phyloP scores from a whole-genome alignment of 2,329 filamentous ascomycete species.

The Fusarium ramigenum region DNA sequence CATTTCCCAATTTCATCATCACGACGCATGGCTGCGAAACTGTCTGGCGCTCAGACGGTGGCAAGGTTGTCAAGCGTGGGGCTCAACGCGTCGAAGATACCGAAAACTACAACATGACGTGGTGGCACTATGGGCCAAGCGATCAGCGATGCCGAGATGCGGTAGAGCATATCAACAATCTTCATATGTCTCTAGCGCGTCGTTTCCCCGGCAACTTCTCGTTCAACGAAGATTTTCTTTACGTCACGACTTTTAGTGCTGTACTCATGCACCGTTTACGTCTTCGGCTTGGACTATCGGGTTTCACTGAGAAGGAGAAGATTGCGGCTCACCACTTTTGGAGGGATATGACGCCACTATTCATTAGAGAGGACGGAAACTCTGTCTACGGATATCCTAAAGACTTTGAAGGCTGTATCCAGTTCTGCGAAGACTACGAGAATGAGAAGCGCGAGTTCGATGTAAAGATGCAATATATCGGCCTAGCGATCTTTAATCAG shows the following conservation, averaged over 20 bases:
- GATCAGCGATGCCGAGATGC: neutral
- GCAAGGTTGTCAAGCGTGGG: neutral
- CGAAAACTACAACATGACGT: conserved; percentile 7
- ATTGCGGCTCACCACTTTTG: neutral
- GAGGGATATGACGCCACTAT: neutral
- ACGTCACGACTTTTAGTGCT: neutral
- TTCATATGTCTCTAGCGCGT: neutral
- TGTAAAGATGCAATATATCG: neutral
- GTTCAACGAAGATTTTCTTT: neutral
- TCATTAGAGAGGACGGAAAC: neutral
- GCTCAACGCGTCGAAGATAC: neutral
- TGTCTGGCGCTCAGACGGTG: conserved; percentile 1
- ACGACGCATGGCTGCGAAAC: neutral
- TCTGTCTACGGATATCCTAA: neutral
- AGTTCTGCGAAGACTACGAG: neutral
- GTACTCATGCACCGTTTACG: neutral
- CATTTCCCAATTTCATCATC: neutral
- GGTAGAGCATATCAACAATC: neutral
- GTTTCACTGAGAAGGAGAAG: neutral
- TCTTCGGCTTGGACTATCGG: neutral
- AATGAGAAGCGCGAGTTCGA: neutral
- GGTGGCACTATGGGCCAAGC: neutral
- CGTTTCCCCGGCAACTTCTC: neutral
- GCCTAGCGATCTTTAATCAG: neutral
- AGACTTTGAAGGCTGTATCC: neutral